Evolutionary conservation across 1,284 basidiomycete species (phyloP).

Genomic region (Somion occarium): DNA sequence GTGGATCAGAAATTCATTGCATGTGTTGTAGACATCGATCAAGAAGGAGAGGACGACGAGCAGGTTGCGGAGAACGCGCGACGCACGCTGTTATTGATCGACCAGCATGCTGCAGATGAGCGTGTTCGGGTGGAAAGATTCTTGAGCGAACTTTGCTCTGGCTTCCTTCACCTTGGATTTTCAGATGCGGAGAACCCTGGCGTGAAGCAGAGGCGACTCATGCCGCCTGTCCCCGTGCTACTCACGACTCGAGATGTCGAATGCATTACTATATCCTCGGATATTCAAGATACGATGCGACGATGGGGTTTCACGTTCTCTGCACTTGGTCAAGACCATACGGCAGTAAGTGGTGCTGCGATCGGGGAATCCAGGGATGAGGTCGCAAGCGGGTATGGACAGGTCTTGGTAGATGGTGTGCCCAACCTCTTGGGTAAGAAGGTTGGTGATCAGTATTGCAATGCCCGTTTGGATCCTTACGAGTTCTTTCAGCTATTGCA

Average conservation of each 20-base stretch:
- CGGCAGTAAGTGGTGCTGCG: too few species aligned
- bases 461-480: conserved; percentile 4
- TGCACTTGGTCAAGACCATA: conserved; percentile 26
- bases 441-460: conserved; percentile 33
- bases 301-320: conserved; percentile 73
- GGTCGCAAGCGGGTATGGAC: conserved; percentile 39
- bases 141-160: conserved; percentile 62
- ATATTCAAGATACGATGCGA: conserved; percentile 44
- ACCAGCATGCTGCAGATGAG: conserved; percentile 97
- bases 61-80: not conserved
- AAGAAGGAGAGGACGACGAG: conserved; percentile 4
- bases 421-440: conserved; percentile 69
- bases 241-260: conserved; percentile 59
- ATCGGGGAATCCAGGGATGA: too few species aligned
- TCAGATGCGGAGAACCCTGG: conserved; percentile 12
- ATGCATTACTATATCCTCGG: conserved; percentile 37
- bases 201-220: conserved; percentile 38
- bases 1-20: conserved; percentile 89
- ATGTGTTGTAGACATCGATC: conserved; percentile 41
- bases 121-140: conserved; percentile 85
- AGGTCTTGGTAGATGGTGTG: conserved; percentile 52
- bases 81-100: conserved; percentile 68
- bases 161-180: conserved; percentile 41
- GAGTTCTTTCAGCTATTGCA: conserved; percentile 45
- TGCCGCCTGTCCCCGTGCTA: conserved; percentile 52